Evolutionary conservation across 257 asterid genomes (phyloP).

Genomic region (Solanum raphanifolium): DNA sequence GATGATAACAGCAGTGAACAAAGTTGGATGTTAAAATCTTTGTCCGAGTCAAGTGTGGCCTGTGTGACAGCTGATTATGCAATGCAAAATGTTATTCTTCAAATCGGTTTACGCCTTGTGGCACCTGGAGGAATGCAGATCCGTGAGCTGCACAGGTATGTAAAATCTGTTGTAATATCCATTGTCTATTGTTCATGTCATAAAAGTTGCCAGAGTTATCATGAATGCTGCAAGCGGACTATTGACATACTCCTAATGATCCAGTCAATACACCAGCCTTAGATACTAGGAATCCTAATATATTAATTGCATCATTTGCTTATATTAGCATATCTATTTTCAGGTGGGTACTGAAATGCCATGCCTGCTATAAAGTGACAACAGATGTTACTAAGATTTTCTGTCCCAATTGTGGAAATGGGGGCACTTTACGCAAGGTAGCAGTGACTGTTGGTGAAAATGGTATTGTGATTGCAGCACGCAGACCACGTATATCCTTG

Average conservation of each 20-base stretch:
- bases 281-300: not conserved
- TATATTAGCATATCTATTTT: not conserved
- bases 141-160: conserved; percentile 85
- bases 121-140: conserved; percentile 99
- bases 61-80: conserved; percentile 90
- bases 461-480: conserved; percentile 70
- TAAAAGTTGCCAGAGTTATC: not conserved
- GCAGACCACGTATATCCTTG: conserved; percentile 69
- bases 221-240: not conserved
- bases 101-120: conserved; percentile 86
- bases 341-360: conserved; percentile 98
- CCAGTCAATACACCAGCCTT: not conserved
- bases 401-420: conserved; percentile 96
- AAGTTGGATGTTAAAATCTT: conserved; percentile 84
- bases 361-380: conserved; percentile 93
- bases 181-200: not conserved
- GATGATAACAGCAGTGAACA: conserved; percentile 85
- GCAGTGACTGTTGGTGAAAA: conserved; percentile 89
- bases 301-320: not conserved
- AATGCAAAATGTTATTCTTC: conserved; percentile 96
- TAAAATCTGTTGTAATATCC: not conserved
- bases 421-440: conserved; percentile 92
- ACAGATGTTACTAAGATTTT: conserved; percentile 81
- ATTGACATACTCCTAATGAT: not conserved
- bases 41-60: conserved; percentile 92